These are phyloP conservation scores for Diaporthe batatas DNA, from an alignment of 2,329 filamentous ascomycete genomes.

Conservation along the genomic window DNA sequence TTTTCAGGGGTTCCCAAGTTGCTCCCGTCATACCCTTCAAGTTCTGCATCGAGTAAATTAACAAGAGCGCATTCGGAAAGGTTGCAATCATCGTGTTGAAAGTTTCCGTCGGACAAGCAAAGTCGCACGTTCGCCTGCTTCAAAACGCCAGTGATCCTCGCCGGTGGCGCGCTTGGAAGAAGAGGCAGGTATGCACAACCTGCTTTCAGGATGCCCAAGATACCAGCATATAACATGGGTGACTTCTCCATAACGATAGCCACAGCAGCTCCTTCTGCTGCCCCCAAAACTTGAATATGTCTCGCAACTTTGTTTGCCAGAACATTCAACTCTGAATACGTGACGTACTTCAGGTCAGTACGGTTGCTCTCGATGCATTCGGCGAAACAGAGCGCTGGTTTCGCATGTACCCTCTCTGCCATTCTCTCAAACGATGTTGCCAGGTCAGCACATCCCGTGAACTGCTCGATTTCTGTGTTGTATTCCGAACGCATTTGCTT, in stretches of 20 bases:
- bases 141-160: constrained; percentile 73
- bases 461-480: constrained; percentile 56
- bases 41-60: constrained; percentile 50
- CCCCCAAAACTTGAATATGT: constrained; percentile 62
- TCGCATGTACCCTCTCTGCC: constrained; percentile 62
- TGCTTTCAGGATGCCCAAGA: constrained; percentile 80
- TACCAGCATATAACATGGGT: constrained; percentile 76
- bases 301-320: constrained; percentile 74
- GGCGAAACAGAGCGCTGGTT: constrained; percentile 75
- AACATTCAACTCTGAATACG: constrained; percentile 75
- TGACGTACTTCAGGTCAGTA: constrained; percentile 59
- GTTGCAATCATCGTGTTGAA: constrained; percentile 41
- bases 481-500: constrained; percentile 60
- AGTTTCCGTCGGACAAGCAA: constrained; percentile 58
- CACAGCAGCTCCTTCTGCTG: constrained; percentile 69
- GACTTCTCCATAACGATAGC: constrained; percentile 85
- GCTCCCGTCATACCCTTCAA: constrained; percentile 49
- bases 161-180: constrained; percentile 76
- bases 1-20: constrained; percentile 57
- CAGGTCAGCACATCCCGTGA: constrained; percentile 58
- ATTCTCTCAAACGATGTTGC: constrained; percentile 67
- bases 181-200: constrained; percentile 87
- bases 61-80: constrained; percentile 47
- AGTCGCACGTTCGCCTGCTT: constrained; percentile 65
- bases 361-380: constrained; percentile 56